Conservation (phyloP, 495 filamentous ascomycete species). For the Ramalina peruviana region DNA sequence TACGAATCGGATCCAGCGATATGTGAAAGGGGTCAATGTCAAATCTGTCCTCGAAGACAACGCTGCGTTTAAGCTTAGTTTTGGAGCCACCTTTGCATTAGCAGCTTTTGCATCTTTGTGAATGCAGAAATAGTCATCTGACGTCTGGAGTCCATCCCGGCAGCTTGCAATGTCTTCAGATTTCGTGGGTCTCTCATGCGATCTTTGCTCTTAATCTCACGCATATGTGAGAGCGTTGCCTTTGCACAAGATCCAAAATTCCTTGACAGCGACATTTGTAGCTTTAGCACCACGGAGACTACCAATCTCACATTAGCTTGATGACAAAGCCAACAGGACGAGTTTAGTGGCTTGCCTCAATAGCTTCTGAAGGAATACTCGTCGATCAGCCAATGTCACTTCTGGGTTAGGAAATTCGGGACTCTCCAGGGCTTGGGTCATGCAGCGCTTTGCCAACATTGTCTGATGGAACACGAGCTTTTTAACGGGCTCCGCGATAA, state of each 20-base stretch:
- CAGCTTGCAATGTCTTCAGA: not conserved
- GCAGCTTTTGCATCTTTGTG: conserved; percentile 53
- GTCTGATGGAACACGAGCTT: conserved; percentile 54
- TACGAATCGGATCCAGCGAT: conserved; percentile 41
- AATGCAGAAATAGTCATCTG: not conserved
- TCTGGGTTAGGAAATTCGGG: conserved; percentile 46
- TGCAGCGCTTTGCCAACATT: conserved; percentile 41
- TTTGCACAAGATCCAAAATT: conserved; percentile 59
- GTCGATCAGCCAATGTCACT: conserved; percentile 47
- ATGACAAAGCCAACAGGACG: conserved; percentile 8
- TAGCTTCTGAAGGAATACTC: conserved; percentile 43
- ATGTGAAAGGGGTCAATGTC: conserved; percentile 43
- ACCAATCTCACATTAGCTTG: conserved; percentile 13
- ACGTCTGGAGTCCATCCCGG: not conserved
- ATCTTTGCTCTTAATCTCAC: conserved; percentile 14
- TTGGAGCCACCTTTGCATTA: conserved; percentile 62
- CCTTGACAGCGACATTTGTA: conserved; percentile 45
- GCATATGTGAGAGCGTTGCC: conserved; percentile 55
- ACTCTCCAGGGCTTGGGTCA: conserved; percentile 39
- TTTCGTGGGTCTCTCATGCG: not conserved
- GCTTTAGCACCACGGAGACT: conserved; percentile 45
- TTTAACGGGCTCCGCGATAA: conserved; percentile 62
- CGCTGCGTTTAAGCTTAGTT: conserved; percentile 64
- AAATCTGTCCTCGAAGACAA: conserved; percentile 47
- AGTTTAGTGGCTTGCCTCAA: conserved; percentile 30